Evolutionary conservation across 139 green algal species (phyloP).

Genomic region (Micromonas pusilla): DNA sequence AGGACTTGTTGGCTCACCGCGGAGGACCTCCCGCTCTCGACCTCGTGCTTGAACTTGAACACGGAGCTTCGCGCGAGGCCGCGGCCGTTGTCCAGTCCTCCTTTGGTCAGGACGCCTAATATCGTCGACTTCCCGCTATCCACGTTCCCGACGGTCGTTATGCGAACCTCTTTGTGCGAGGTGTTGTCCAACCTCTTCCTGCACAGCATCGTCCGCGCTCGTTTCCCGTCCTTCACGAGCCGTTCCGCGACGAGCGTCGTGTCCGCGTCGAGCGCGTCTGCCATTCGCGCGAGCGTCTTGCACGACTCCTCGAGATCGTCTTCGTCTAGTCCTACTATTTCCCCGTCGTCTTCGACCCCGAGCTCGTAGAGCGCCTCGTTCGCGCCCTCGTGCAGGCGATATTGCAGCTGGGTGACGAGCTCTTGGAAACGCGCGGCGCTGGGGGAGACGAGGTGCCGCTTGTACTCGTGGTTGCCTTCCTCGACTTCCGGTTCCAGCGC

Average conservation of each 20-base stretch:
- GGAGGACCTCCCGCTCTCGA: constrained; percentile 73
- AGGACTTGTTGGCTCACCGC: constrained; percentile 77
- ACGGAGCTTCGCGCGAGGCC: constrained; percentile 58
- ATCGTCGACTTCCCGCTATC: constrained; percentile 86
- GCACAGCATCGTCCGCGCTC: neutral
- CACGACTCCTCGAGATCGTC: neutral
- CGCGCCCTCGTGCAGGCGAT: neutral
- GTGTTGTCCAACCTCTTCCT: neutral
- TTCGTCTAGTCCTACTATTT: neutral
- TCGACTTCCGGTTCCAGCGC: neutral
- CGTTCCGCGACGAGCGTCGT: neutral
- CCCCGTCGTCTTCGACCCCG: constrained; percentile 19
- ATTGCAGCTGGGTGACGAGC: constrained; percentile 14
- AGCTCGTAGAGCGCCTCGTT: constrained; percentile 22
- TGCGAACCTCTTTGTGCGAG: constrained; percentile 1
- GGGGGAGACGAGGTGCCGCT: neutral
- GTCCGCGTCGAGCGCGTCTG: neutral
- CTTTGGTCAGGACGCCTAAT: constrained; percentile 77
- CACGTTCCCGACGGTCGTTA: constrained; percentile 70
- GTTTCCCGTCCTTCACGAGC: neutral
- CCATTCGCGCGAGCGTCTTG: neutral
- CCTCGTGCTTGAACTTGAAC: constrained; percentile 87
- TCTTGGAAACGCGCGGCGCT: neutral
- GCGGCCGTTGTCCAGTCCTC: constrained; percentile 78
- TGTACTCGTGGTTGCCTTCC: constrained; percentile 16